Percentiles rank a stretch among this genome's conserved stretches.
These are phyloP conservation scores for Cercospora zeae-maydis DNA, from an alignment of 2,329 filamentous ascomycete genomes.

Conservation along the genomic window DNA sequence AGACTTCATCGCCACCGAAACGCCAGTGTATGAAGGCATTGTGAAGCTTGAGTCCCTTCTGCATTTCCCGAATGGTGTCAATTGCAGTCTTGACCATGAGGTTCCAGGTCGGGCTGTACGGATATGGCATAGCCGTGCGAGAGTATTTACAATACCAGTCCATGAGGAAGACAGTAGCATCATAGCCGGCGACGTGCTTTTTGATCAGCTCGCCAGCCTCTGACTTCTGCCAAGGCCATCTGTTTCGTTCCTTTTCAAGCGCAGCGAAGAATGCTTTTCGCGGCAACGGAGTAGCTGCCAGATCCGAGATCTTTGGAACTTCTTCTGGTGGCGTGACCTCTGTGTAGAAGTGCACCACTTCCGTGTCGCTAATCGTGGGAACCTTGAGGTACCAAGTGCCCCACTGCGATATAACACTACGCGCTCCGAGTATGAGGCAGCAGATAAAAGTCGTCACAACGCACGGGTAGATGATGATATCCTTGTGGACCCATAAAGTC, in stretches of 20 bases:
- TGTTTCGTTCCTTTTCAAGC: slow-evolving; percentile 45
- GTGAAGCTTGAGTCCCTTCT: slow-evolving; percentile 55
- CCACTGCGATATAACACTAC: slow-evolving; percentile 56
- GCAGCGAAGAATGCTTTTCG: slow-evolving; percentile 46
- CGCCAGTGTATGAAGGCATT: slow-evolving; percentile 58
- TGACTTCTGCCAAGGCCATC: slow-evolving; percentile 43
- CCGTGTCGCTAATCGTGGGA: slow-evolving; percentile 48
- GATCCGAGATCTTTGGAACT: slow-evolving; percentile 47
- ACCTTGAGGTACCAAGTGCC: slow-evolving; percentile 56
- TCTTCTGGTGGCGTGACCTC: slow-evolving; percentile 35
- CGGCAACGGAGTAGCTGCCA: slow-evolving; percentile 48
- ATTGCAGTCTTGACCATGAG: slow-evolving; percentile 55
- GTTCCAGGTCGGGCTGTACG: slow-evolving; percentile 57
- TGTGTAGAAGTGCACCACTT: slow-evolving; percentile 51
- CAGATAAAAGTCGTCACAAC: slow-evolving; percentile 54
- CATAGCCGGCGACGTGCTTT: slow-evolving; percentile 52
- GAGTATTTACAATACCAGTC: slow-evolving; percentile 51
- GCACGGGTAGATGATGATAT: slow-evolving; percentile 48
- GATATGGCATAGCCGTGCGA: slow-evolving; percentile 49
- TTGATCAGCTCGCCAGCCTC: slow-evolving; percentile 48
- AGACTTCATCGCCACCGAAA: slow-evolving; percentile 54
- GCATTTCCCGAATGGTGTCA: slow-evolving; percentile 51
- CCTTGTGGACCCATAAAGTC: slow-evolving; percentile 42
- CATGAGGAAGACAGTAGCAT: slow-evolving; percentile 53
- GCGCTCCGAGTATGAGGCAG: slow-evolving; percentile 51